Evolutionary conservation across 1,284 basidiomycete genomes (phyloP).

Genomic region (Cryptococcus sp.): DNA sequence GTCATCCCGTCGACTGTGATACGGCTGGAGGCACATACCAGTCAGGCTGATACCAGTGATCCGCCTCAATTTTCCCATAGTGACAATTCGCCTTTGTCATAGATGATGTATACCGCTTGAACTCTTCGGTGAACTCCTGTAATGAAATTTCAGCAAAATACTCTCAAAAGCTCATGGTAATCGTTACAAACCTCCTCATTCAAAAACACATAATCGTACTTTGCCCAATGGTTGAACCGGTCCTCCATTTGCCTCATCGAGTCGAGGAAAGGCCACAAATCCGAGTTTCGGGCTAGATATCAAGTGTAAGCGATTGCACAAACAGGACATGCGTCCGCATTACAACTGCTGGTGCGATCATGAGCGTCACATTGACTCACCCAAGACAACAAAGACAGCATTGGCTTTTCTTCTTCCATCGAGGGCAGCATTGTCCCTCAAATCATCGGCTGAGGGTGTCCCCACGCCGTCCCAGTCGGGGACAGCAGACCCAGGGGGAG

Average conservation of each 20-base stretch:
- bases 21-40: conserved; percentile 52
- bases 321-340: no score
- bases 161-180: no score
- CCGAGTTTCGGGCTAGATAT: conserved; percentile 68
- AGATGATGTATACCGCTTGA: conserved; percentile 69
- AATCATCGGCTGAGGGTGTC: conserved; percentile 27
- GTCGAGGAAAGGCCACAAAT: conserved; percentile 68
- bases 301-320: no score
- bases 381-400: conserved; percentile 78
- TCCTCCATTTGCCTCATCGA: conserved; percentile 55
- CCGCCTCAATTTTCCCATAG: conserved; percentile 78
- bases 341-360: no score
- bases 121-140: conserved; percentile 67
- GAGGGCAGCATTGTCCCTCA: conserved; percentile 31
- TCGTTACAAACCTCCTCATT: conserved; percentile 63
- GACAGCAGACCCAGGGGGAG: conserved; percentile 22
- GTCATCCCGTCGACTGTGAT: not conserved
- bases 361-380: conserved; percentile 19
- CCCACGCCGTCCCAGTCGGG: conserved; percentile 24
- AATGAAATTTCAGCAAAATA: no score
- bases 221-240: conserved; percentile 73
- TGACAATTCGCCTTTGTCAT: conserved; percentile 67
- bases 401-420: conserved; percentile 64
- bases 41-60: conserved; percentile 81
- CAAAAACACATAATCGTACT: conserved; percentile 83